Conservation (phyloP, 2,329 filamentous ascomycete genomes). For the Trichoderma endophyticum region DNA sequence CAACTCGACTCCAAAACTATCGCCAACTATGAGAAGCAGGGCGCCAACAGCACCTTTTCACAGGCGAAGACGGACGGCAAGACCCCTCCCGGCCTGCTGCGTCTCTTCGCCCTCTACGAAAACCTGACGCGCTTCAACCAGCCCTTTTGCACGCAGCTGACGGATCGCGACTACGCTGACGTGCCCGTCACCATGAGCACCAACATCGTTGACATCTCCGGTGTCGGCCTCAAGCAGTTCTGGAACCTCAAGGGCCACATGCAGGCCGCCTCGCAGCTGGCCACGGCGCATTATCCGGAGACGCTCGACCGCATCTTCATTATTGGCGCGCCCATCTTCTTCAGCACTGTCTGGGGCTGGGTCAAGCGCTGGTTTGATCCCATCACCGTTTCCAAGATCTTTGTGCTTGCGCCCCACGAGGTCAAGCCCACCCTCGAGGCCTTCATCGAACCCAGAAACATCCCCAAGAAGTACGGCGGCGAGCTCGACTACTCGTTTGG, state of each 20-base stretch:
- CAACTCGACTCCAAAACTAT: conserved; percentile 81
- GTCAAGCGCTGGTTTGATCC: conserved; percentile 95
- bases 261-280: conserved; percentile 84
- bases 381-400: conserved; percentile 93
- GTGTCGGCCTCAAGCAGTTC: conserved; percentile 86
- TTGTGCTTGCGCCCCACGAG: conserved; percentile 73
- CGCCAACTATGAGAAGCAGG: conserved; percentile 68
- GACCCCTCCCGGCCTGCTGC: conserved; percentile 71
- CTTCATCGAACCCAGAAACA: conserved; percentile 79
- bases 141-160: conserved; percentile 76
- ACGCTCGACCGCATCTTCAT: conserved; percentile 69
- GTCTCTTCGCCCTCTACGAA: conserved; percentile 90
- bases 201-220: conserved; percentile 90
- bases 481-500: conserved; percentile 80
- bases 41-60: conserved; percentile 53
- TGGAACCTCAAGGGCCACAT: conserved; percentile 94
- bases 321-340: conserved; percentile 86
- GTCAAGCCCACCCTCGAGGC: conserved; percentile 71
- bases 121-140: conserved; percentile 84
- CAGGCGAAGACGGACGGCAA: conserved; percentile 64
- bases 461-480: conserved; percentile 87
- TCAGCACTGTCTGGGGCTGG: conserved; percentile 92
- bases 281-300: conserved; percentile 92
- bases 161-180: conserved; percentile 65
- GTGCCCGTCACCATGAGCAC: conserved; percentile 91